Conservation (phyloP, 306 rosid genomes). For the Sophora flavescens region DNA sequence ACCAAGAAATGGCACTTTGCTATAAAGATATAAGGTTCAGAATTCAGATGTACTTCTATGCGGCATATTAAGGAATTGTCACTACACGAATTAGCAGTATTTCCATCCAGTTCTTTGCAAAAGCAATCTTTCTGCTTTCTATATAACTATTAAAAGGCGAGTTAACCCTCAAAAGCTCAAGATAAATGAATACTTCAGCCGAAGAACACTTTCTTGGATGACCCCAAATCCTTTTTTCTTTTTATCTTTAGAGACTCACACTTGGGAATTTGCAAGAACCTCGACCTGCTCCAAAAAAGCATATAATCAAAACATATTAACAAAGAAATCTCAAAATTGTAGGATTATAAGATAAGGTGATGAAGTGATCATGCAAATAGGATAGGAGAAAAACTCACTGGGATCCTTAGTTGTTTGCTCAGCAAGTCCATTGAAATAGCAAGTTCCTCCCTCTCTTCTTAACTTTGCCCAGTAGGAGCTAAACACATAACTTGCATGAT, state of each 20-base stretch:
- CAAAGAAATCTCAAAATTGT: neutral
- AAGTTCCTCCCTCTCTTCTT: slow-evolving; percentile 55
- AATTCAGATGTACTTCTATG: too few species aligned
- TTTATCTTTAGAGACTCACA: slow-evolving; percentile 37
- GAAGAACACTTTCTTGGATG: too few species aligned
- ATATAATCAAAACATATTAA: neutral
- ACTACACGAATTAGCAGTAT: neutral
- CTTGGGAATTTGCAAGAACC: slow-evolving; percentile 58
- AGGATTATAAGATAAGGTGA: neutral
- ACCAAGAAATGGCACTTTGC: neutral
- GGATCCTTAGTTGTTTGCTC: slow-evolving; percentile 55
- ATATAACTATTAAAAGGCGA: neutral
- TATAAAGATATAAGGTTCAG: neutral
- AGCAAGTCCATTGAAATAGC: slow-evolving; percentile 64
- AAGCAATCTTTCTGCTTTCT: neutral
- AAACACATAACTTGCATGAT: slow-evolving; percentile 65
- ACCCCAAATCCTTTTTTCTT: too few species aligned
- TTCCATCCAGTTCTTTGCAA: neutral
- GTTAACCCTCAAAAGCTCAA: neutral
- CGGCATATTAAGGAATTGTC: neutral
- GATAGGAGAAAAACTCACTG: slow-evolving; percentile 46
- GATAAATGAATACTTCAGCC: neutral
- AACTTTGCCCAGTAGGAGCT: slow-evolving; percentile 63
- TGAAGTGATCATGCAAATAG: neutral
- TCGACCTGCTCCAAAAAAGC: slow-evolving; percentile 45